Base-by-base conservation (phyloP, 2,329 filamentous ascomycete species). In the Fusarium circinatum region DNA sequence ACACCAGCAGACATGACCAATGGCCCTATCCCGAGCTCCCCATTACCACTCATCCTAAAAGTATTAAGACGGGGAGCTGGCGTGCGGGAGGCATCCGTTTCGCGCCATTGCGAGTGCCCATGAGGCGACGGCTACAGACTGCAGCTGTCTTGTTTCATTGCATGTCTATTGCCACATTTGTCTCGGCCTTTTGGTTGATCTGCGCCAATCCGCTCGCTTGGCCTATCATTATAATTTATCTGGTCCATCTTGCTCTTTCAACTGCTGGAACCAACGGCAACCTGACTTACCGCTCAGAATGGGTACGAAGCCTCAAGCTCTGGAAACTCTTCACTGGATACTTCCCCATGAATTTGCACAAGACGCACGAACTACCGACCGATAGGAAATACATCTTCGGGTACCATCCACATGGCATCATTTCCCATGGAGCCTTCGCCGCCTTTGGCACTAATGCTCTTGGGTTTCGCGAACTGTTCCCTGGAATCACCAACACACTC, bases 321-420 rank as follows among this genome's bases (percentile, higher is more conserved):
- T 99, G 96, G 96, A 93, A 89, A 42, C 89, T 97, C 51, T 98
- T 98, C 80, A 95, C 94, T 32, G 93, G 91, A 22, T 99, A 98
- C 85, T 99, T 97, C 80, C 96, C 96, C 8, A 94, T 95, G 54
- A 89, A 89, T 64, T 88, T 99, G 44, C 95, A 98, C 84, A 94
- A 96, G 74, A 96, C 94, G 8, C 89, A 93, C 74, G 88, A 92
- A 64, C 89, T 99, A 12, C 89, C 93, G 28, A 89, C 94, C 0
- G 94, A 92, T 3, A 88, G 95, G 71, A 98, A 97, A 83, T 99
- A 98, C 84, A 95, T 99, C 72, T 95, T 99, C 78, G 96, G 96
- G 49, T 98, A 98, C 82, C 96, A 98, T 78, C 96, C 96, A 0
- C 96, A 99, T 80, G 96, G 96, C 30, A 98, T 99, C 82, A 98